These are phyloP conservation scores for Waltiozyma sp. DNA, from an alignment of 1,139 yeast genomes.

Conservation along the genomic window DNA sequence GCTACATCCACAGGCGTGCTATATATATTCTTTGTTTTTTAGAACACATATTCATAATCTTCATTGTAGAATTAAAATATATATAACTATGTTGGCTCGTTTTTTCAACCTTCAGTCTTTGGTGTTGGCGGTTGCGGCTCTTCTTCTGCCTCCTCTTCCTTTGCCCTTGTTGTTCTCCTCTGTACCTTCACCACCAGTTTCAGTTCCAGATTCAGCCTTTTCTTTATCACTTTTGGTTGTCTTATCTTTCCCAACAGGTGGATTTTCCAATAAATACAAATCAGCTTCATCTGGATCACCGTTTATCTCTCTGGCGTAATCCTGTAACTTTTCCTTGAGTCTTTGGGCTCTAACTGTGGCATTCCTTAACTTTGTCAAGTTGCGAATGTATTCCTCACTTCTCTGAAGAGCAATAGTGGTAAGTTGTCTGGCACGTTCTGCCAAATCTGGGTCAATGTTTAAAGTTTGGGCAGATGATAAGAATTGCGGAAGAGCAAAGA, in stretches of 20 bases:
- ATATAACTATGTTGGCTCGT: too few species aligned
- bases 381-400: slow-evolving; percentile 81
- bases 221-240: slow-evolving; percentile 4
- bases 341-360: slow-evolving; percentile 74
- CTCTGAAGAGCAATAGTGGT: slow-evolving; percentile 72
- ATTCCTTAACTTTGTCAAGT: slow-evolving; percentile 56
- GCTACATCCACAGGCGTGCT: too few species aligned
- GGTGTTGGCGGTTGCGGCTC: too few species aligned
- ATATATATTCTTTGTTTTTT: too few species aligned
- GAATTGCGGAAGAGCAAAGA: slow-evolving; percentile 51
- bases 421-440: slow-evolving; percentile 55
- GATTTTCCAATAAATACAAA: slow-evolving; percentile 14
- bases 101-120: neutral
- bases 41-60: too few species aligned
- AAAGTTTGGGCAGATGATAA: slow-evolving; percentile 29
- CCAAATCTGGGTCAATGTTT: slow-evolving; percentile 38
- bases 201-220: slow-evolving; percentile 5
- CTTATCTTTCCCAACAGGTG: slow-evolving; percentile 9
- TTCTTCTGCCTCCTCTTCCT: slow-evolving; percentile 11
- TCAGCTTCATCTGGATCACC: slow-evolving; percentile 44
- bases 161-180: slow-evolving; percentile 6
- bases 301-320: slow-evolving; percentile 81
- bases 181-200: slow-evolving; percentile 8
- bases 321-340: slow-evolving; percentile 52
- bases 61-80: too few species aligned